phyloP scores from a whole-genome alignment of 495 filamentous ascomycete species.

The Glonium stellatum region DNA sequence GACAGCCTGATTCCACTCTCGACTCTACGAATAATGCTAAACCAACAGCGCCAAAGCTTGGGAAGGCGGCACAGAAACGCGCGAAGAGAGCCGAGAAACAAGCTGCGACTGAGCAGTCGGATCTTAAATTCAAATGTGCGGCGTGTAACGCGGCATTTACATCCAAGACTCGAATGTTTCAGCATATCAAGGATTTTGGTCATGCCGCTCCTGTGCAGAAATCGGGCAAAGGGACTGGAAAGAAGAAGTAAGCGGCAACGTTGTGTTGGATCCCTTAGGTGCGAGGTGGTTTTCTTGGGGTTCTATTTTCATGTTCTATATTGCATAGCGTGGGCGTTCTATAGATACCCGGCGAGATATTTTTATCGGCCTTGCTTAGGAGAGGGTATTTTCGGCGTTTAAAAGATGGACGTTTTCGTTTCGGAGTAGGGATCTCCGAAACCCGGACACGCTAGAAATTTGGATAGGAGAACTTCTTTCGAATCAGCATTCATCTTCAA shows the following conservation, averaged over 20 bases:
- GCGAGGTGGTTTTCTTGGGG: not conserved
- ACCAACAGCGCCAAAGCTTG: conserved; percentile 45
- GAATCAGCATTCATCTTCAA: no score
- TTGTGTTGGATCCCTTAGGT: not conserved
- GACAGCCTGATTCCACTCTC: not conserved
- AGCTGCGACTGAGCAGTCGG: conserved; percentile 36
- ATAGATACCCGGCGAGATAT: not conserved
- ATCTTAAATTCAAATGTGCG: conserved; percentile 48
- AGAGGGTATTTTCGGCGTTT: not conserved
- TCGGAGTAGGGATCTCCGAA: no score
- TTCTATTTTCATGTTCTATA: not conserved
- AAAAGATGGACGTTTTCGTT: no score
- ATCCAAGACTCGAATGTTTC: conserved; percentile 64
- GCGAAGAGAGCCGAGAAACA: conserved; percentile 70
- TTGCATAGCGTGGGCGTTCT: conserved; percentile 2
- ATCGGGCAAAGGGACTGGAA: conserved; percentile 8
- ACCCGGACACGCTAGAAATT: no score
- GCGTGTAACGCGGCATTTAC: conserved; percentile 55
- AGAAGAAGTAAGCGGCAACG: not conserved
- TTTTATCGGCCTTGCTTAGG: not conserved
- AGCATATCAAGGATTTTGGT: conserved; percentile 58
- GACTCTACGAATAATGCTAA: conserved; percentile 23
- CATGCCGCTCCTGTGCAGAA: conserved; percentile 51
- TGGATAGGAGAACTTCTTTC: no score
- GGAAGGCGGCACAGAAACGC: conserved; percentile 83